Base-by-base conservation (phyloP, 768 basidiomycete genomes). In the Mrakia frigida region DNA sequence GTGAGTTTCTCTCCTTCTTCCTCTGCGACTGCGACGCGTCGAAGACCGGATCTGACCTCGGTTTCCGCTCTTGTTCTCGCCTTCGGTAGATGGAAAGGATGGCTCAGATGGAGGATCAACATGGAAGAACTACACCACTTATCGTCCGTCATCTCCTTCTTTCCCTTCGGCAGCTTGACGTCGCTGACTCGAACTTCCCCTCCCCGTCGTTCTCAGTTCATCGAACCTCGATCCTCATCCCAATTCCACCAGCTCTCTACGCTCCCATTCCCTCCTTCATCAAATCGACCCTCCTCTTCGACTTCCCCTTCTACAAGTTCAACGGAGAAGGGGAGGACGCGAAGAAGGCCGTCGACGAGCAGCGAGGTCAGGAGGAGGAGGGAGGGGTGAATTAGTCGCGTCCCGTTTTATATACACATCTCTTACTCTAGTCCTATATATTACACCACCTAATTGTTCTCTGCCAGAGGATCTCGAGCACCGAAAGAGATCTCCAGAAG, bases 221-320 rank as follows among this genome's bases (percentile, higher is more conserved):
- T 28, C 81, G 83, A 69, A 91, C 90, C 2, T 89, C 88, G 2
- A 87, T 90, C 78, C 81, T 90, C 59, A 82, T 90, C 43, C 90
- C 90, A 3, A 77, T 90, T 28, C 90, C 89, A 0, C 89, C 88
- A 0, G 70, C 81, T 0, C 9, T 90, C 1, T 91, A 91, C 80
- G 82, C 82, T 28, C 85, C 82, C 6, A 78, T 91, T 6, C 90
- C 90, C 2, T 74, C 70, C 0, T 81, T 85, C 73, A 21, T 90
- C 72, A 91, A 91, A 83, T 81, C 82, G 77, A 87, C 87, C 2
- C 10, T 90, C 14, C 80, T 91, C 75, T 79, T 91, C 39, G 90
- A 91, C 79, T 87, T 89, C 73, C 86, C 88, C 11, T 85, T 90
- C 79, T 91, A 87, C 81, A 83, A 83, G 56, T 90, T 90, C 80